Conservation (phyloP, 108 stramenopile species). For the Nitzschia inconspicua region DNA sequence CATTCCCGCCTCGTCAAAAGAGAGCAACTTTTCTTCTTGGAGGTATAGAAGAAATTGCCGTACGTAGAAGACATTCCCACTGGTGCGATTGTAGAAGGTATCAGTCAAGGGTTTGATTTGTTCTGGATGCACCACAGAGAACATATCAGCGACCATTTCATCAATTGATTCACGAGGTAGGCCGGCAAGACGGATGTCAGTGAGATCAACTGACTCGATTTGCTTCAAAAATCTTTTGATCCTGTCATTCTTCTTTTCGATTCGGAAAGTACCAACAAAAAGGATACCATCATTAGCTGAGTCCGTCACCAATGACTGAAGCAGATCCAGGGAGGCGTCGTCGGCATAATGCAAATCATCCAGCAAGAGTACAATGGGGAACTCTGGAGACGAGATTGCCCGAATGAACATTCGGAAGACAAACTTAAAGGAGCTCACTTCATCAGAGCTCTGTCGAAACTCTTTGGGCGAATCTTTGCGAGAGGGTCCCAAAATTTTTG, state of each 20-base stretch:
- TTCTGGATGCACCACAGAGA: conserved; percentile 8
- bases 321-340: conserved; percentile 42
- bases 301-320: conserved; percentile 34
- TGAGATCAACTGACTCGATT: neutral
- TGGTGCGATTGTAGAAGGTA: conserved; percentile 13
- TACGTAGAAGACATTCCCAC: conserved; percentile 15
- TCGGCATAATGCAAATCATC: conserved; percentile 75
- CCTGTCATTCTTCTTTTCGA: conserved; percentile 9
- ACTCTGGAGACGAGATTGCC: conserved; percentile 18
- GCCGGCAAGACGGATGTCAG: conserved; percentile 7
- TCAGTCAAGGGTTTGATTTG: conserved; percentile 24
- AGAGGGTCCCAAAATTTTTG: conserved; percentile 18
- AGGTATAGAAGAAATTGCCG: conserved; percentile 6
- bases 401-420: too few relatives aligned
- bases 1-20: conserved; percentile 7
- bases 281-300: conserved; percentile 19
- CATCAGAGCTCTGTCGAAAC: conserved; percentile 21
- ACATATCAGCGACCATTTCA: conserved; percentile 19
- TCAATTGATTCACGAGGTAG: conserved; percentile 11
- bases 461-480: conserved; percentile 14
- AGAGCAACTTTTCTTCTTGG: neutral
- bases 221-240: conserved; percentile 7
- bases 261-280: conserved; percentile 18
- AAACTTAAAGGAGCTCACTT: conserved; percentile 25
- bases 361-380: conserved; percentile 44